These are phyloP conservation scores for Amanita polypyramis DNA, from an alignment of 768 basidiomycete species.

Conservation along the genomic window DNA sequence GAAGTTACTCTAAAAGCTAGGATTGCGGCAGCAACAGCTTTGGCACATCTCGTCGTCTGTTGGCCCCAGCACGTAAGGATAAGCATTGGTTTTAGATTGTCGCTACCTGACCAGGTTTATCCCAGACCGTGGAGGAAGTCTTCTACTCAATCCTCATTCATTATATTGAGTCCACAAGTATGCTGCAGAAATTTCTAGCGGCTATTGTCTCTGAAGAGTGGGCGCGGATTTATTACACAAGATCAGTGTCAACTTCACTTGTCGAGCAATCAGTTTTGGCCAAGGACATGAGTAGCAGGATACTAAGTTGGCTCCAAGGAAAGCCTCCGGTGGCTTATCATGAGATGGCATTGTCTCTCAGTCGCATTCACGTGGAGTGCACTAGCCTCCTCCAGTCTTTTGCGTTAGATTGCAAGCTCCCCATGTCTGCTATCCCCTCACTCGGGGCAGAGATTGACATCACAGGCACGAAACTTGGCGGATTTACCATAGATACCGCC, in stretches of 20 bases:
- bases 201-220: slow-evolving; percentile 87
- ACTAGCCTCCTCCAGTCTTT: slow-evolving; percentile 75
- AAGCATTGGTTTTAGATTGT: not conserved
- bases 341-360: slow-evolving; percentile 79
- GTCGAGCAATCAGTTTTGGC: slow-evolving; percentile 51
- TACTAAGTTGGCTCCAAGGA: slow-evolving; percentile 64
- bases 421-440: slow-evolving; percentile 66
- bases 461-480: slow-evolving; percentile 46
- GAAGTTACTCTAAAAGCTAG: slow-evolving; percentile 76
- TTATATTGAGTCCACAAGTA: slow-evolving; percentile 81
- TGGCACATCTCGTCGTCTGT: slow-evolving; percentile 56
- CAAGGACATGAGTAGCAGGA: slow-evolving; percentile 55
- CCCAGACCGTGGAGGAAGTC: slow-evolving; percentile 40
- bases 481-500: slow-evolving; percentile 76
- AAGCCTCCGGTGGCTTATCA: slow-evolving; percentile 73
- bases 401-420: slow-evolving; percentile 77
- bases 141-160: slow-evolving; percentile 70
- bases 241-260: slow-evolving; percentile 26
- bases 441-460: slow-evolving; percentile 74
- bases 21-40: slow-evolving; percentile 64
- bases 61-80: slow-evolving; percentile 55
- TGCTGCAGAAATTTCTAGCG: slow-evolving; percentile 83
- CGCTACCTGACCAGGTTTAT: slow-evolving; percentile 1
- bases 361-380: slow-evolving; percentile 74
- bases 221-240: slow-evolving; percentile 49